Evolutionary conservation across 2,329 filamentous ascomycete genomes (phyloP).

Genomic region (Calonectria hongkongensis): DNA sequence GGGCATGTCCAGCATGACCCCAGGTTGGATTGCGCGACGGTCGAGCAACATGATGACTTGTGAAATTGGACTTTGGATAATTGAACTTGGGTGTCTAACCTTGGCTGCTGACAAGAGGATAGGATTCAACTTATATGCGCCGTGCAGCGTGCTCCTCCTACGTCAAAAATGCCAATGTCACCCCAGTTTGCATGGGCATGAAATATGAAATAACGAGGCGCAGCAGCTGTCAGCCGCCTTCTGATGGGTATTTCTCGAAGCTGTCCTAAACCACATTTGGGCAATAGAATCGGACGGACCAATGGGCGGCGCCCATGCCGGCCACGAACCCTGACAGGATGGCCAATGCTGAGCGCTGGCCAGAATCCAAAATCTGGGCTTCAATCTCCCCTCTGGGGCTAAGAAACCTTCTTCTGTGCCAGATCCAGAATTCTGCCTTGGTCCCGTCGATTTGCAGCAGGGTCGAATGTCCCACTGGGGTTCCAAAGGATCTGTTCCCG

Average conservation of each 20-base stretch:
- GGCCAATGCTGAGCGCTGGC: neutral
- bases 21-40: constrained; percentile 6
- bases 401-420: neutral
- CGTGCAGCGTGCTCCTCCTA: neutral
- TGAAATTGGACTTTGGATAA: neutral
- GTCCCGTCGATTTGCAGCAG: neutral
- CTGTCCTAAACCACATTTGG: neutral
- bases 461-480: neutral
- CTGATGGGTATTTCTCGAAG: constrained; percentile 1
- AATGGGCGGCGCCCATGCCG: neutral
- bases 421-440: constrained; percentile 10
- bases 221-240: neutral
- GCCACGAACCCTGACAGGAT: neutral
- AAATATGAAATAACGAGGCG: constrained; percentile 12
- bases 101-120: neutral
- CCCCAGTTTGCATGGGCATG: neutral
- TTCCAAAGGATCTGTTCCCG: neutral
- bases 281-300: neutral
- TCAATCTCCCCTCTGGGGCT: neutral
- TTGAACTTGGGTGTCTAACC: neutral
- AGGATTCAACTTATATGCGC: neutral
- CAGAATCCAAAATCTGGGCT: constrained; percentile 2
- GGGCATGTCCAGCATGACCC: constrained; percentile 14
- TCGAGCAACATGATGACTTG: neutral
- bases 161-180: neutral